Conservation (phyloP, 495 filamentous ascomycete species). For the Aspergillus saccharolyticus region DNA sequence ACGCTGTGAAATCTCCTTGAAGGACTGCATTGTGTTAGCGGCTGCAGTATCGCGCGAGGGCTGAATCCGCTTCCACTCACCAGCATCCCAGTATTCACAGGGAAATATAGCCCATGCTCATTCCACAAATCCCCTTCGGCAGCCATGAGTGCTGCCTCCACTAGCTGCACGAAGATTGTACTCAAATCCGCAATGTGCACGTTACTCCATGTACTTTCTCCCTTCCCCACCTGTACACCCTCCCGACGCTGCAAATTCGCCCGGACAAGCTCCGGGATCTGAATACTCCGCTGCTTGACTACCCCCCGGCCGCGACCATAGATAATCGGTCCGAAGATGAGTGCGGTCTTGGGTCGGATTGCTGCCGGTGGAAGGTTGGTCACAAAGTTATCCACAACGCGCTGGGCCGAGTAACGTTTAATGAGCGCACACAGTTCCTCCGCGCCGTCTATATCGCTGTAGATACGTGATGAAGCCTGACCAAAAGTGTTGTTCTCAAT, state of each 20-base stretch:
- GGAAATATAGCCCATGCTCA: slow-evolving; percentile 63
- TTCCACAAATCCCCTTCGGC: slow-evolving; percentile 64
- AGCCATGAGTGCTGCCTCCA: slow-evolving; percentile 56
- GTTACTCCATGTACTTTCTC: slow-evolving; percentile 59
- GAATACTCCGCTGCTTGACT: slow-evolving; percentile 55
- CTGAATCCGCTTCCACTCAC: slow-evolving; percentile 21
- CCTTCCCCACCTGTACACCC: slow-evolving; percentile 53
- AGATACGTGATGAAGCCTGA: slow-evolving; percentile 21
- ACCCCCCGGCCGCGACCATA: slow-evolving; percentile 65
- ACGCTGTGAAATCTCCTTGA: slow-evolving; percentile 51
- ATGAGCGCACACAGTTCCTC: slow-evolving; percentile 36
- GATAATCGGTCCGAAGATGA: slow-evolving; percentile 67
- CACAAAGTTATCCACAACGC: slow-evolving; percentile 49
- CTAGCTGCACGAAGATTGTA: slow-evolving; percentile 50
- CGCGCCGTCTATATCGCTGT: slow-evolving; percentile 22
- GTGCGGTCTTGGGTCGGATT: slow-evolving; percentile 50
- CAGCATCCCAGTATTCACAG: slow-evolving; percentile 50
- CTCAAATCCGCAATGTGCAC: slow-evolving; percentile 62
- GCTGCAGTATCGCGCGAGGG: neutral
- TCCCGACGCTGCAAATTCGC: slow-evolving; percentile 49
- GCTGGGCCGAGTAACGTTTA: slow-evolving; percentile 37
- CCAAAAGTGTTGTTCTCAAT: slow-evolving; percentile 21
- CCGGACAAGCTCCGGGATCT: slow-evolving; percentile 53
- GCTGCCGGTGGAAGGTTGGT: slow-evolving; percentile 27
- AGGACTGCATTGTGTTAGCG: slow-evolving; percentile 26